A percentile compares a stretch with the other conserved stretches of the same genome.
Evolutionary conservation across 2,329 filamentous ascomycete genomes (phyloP).

Genomic region (Pseudocercospora musae): DNA sequence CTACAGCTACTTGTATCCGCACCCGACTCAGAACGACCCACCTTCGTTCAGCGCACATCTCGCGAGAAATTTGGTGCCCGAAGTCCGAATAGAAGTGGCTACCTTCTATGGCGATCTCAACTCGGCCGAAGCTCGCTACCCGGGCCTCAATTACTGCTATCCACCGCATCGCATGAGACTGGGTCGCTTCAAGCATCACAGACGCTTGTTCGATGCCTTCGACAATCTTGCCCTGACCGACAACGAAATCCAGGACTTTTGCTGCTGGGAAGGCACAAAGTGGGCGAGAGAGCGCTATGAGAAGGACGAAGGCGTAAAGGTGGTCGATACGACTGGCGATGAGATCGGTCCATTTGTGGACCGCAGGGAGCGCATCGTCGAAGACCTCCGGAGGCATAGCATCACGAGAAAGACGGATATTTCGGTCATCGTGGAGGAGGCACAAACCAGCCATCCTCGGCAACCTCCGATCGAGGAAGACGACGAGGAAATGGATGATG

Average conservation of each 20-base stretch:
- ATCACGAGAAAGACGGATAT: conserved; percentile 36
- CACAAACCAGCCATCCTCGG: conserved; percentile 17
- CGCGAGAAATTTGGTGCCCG: conserved; percentile 67
- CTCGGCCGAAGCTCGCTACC: conserved; percentile 76
- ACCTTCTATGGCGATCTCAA: conserved; percentile 77
- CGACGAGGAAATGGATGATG: conserved; percentile 28
- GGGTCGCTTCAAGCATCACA: conserved; percentile 72
- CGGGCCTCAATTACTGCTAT: conserved; percentile 74
- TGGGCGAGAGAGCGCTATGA: conserved; percentile 82
- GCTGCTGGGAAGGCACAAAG: conserved; percentile 78
- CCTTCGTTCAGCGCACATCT: conserved; percentile 68
- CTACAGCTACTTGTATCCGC: conserved; percentile 70
- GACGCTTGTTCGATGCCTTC: conserved; percentile 72
- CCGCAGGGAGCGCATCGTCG: conserved; percentile 20
- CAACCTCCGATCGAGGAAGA: conserved; percentile 24
- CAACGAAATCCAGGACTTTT: conserved; percentile 67
- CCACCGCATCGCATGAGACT: conserved; percentile 73
- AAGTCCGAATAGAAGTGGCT: conserved; percentile 75
- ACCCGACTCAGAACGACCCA: conserved; percentile 64
- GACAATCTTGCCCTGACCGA: conserved; percentile 66
- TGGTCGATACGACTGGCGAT: conserved; percentile 69
- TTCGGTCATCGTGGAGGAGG: conserved; percentile 32
- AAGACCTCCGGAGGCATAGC: conserved; percentile 26
- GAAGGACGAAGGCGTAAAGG: conserved; percentile 66
- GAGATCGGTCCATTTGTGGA: conserved; percentile 62